These are phyloP conservation scores for Mycena kentingensis DNA, from an alignment of 768 basidiomycete genomes.

Conservation along the genomic window DNA sequence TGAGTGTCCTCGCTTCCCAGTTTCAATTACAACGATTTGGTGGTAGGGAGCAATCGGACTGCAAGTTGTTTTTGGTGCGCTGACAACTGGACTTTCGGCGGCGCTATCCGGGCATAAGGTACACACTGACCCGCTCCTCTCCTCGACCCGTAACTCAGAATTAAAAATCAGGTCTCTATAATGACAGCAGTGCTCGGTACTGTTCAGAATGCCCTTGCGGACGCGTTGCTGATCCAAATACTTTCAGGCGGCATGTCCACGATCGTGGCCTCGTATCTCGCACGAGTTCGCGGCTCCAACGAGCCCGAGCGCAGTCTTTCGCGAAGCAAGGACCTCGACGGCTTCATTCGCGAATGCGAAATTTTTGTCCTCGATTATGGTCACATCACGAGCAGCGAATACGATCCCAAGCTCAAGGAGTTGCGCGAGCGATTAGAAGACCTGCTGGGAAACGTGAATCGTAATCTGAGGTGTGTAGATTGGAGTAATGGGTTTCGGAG, in stretches of 20 bases:
- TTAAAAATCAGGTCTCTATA: constrained; percentile 34
- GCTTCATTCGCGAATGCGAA: constrained; percentile 63
- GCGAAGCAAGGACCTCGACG: constrained; percentile 61
- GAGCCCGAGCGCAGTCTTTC: constrained; percentile 67
- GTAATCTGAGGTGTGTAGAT: too few relatives aligned
- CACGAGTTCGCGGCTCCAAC: constrained; percentile 65
- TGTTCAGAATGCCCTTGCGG: too few relatives aligned
- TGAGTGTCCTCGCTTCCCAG: constrained; percentile 26
- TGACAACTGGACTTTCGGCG: neutral
- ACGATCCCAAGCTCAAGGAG: constrained; percentile 37
- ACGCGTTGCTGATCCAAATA: neutral
- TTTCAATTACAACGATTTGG: constrained; percentile 39
- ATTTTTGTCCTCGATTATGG: constrained; percentile 63
- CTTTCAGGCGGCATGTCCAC: constrained; percentile 67
- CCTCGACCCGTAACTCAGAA: constrained; percentile 1
- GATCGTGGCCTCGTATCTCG: constrained; percentile 70
- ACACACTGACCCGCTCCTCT: neutral
- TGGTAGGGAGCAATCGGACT: constrained; percentile 56
- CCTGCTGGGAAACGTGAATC: constrained; percentile 50
- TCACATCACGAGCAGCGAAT: constrained; percentile 37
- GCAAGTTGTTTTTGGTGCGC: constrained; percentile 46
- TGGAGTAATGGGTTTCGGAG: too few relatives aligned
- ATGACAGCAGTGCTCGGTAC: constrained; percentile 42
- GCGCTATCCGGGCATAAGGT: neutral
- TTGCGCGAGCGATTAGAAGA: constrained; percentile 49